Evolutionary conservation across 1,284 basidiomycete species (phyloP).

Genomic region (Afroboletus lepidellus): DNA sequence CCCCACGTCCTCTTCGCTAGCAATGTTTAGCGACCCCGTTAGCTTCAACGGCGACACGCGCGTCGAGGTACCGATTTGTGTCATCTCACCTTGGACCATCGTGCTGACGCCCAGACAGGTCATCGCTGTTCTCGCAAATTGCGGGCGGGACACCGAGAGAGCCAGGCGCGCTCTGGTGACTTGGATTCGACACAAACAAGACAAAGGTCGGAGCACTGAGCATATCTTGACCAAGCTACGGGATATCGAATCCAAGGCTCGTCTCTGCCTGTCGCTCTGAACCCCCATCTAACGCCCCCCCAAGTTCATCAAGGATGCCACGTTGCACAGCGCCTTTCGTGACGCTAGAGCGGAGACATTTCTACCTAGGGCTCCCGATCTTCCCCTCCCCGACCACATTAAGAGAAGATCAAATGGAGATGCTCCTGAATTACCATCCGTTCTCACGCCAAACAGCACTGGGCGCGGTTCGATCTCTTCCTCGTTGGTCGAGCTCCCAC

Average conservation of each 20-base stretch:
- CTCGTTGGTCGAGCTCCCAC: background rate
- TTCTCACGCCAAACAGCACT: background rate
- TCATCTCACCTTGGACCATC: background rate
- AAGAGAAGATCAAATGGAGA: background rate
- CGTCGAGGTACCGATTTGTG: slow-evolving; percentile 23
- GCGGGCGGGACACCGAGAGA: slow-evolving; percentile 28
- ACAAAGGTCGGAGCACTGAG: slow-evolving; percentile 30
- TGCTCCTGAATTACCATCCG: background rate
- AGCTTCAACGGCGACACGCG: slow-evolving; percentile 33
- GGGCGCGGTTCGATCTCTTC: slow-evolving; percentile 1
- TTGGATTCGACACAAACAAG: slow-evolving; percentile 32
- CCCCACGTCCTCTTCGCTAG: background rate
- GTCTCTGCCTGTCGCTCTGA: slow-evolving; percentile 4
- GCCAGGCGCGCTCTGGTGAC: slow-evolving; percentile 32
- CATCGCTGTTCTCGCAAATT: slow-evolving; percentile 34
- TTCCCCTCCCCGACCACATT: slow-evolving; percentile 24
- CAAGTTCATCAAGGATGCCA: slow-evolving; percentile 31
- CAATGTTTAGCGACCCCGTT: slow-evolving; percentile 28
- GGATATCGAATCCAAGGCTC: slow-evolving; percentile 32
- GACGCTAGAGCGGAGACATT: slow-evolving; percentile 32
- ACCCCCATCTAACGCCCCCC: slow-evolving; percentile 9
- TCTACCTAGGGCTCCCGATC: slow-evolving; percentile 27
- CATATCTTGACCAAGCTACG: slow-evolving; percentile 31
- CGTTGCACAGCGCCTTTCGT: slow-evolving; percentile 31
- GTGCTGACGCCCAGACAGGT: slow-evolving; percentile 22